Conservation (phyloP, 345 rosid species). For the Populus ilicifolia region DNA sequence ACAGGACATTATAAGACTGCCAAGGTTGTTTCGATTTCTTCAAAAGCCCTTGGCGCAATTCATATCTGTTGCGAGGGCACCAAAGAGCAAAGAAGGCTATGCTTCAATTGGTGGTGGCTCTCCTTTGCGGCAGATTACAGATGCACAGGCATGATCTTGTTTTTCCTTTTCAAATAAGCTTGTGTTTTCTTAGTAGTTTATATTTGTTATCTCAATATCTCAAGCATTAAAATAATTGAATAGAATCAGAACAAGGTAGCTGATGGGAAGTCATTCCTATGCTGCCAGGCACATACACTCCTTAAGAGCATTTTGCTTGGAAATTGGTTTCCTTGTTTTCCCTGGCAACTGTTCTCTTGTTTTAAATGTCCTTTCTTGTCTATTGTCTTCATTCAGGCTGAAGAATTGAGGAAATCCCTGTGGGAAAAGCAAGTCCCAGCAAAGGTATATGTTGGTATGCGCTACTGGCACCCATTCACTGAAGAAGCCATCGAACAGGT, state of each 20-base stretch:
- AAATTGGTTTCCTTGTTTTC: neutral
- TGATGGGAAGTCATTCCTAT: neutral
- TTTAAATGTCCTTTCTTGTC: slow-evolving; percentile 9
- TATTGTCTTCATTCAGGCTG: slow-evolving; percentile 52
- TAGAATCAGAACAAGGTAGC: neutral
- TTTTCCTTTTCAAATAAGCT: neutral
- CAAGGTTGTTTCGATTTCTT: slow-evolving; percentile 78
- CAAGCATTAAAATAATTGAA: neutral
- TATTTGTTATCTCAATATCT: neutral
- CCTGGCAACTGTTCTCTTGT: neutral
- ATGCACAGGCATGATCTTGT: slow-evolving; percentile 62
- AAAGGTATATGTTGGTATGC: slow-evolving; percentile 96
- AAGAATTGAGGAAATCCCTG: slow-evolving; percentile 79
- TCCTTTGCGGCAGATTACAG: slow-evolving; percentile 85
- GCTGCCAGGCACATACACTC: neutral
- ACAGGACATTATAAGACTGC: slow-evolving; percentile 91
- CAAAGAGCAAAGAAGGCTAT: slow-evolving; percentile 99
- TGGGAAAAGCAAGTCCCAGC: slow-evolving; percentile 83
- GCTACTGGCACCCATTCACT: slow-evolving; percentile 99
- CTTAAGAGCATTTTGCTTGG: neutral
- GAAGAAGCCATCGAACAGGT: slow-evolving; percentile 99
- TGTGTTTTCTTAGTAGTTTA: neutral
- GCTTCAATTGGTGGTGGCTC: slow-evolving; percentile 98
- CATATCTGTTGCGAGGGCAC: slow-evolving; percentile 83
- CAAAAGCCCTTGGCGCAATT: slow-evolving; percentile 96